Conservation (phyloP, 768 basidiomycete species). For the Guyanaporus albipodus region DNA sequence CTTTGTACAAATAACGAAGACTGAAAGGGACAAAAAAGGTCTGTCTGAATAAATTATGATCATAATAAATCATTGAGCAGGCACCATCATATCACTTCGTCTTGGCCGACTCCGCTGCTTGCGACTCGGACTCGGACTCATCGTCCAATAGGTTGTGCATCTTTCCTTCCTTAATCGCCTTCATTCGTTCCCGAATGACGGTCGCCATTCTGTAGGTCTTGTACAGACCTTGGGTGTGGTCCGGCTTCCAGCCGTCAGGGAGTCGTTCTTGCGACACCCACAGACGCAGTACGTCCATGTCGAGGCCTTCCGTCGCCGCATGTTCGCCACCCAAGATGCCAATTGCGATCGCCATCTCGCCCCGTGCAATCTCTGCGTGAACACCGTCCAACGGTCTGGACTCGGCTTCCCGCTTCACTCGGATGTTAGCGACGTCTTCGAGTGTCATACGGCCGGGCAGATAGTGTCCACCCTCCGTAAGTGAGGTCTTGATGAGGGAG, state of each 20-base stretch:
- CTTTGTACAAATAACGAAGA: too few relatives aligned
- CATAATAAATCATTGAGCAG: too few relatives aligned
- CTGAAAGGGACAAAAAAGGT: too few relatives aligned
- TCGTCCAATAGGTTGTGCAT: constrained; percentile 20
- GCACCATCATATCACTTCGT: constrained; percentile 14
- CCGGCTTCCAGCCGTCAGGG: constrained; percentile 37
- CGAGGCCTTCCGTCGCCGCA: constrained; percentile 38
- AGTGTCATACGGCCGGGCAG: constrained; percentile 29
- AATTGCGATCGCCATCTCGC: constrained; percentile 63
- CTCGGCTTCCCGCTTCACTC: constrained; percentile 48
- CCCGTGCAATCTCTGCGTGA: constrained; percentile 60
- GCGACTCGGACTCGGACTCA: background rate
- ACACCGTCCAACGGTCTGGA: constrained; percentile 40
- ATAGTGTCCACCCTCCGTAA: constrained; percentile 30
- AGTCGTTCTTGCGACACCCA: constrained; percentile 54
- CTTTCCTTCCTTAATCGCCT: constrained; percentile 14
- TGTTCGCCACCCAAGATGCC: constrained; percentile 42
- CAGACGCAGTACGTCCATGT: constrained; percentile 40
- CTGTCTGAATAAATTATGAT: background rate
- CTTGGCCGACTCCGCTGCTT: constrained; percentile 5
- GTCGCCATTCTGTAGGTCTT: constrained; percentile 29
- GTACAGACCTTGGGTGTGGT: constrained; percentile 29
- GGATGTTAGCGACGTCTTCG: constrained; percentile 43
- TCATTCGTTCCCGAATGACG: constrained; percentile 28
- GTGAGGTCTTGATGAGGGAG: constrained; percentile 37